Evolutionary conservation across 73 alveolate genomes (phyloP).

Genomic region (Symbiodinium pilosum): DNA sequence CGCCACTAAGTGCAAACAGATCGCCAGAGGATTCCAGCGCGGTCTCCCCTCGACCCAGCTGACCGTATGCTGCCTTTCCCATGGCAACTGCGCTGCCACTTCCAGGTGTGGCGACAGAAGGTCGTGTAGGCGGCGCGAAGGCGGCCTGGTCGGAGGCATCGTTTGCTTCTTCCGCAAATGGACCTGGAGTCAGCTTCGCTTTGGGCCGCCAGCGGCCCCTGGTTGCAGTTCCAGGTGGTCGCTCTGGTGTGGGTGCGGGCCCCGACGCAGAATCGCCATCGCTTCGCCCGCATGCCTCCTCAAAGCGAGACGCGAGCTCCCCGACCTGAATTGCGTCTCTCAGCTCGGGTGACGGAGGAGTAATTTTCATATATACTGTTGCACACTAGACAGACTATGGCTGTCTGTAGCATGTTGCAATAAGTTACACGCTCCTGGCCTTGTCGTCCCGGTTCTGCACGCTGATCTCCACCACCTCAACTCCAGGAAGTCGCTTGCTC

Average conservation of each 20-base stretch:
- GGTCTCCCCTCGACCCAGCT: conserved; percentile 38
- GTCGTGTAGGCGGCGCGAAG: background rate
- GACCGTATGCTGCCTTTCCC: conserved; percentile 79
- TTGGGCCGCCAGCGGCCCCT: conserved; percentile 92
- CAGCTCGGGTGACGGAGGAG: too few relatives aligned
- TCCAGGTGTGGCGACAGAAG: background rate
- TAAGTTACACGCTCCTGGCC: background rate
- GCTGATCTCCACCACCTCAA: conserved; percentile 66
- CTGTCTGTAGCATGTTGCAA: background rate
- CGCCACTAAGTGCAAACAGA: background rate
- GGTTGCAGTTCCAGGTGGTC: background rate
- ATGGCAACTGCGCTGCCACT: background rate
- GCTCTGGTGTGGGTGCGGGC: background rate
- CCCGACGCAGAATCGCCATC: background rate
- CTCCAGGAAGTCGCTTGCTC: conserved; percentile 74
- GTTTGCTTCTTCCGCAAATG: background rate
- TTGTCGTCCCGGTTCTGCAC: conserved; percentile 45
- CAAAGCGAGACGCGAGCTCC: conserved; percentile 39
- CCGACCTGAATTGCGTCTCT: background rate
- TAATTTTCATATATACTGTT: too few relatives aligned
- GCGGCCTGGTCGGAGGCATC: background rate
- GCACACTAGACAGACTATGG: too few relatives aligned
- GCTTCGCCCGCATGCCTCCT: background rate
- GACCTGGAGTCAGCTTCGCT: conserved; percentile 22
- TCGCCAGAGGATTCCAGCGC: background rate